Evolutionary conservation across 441 rosid species (phyloP).

Genomic region (Monsonia emarginata): DNA sequence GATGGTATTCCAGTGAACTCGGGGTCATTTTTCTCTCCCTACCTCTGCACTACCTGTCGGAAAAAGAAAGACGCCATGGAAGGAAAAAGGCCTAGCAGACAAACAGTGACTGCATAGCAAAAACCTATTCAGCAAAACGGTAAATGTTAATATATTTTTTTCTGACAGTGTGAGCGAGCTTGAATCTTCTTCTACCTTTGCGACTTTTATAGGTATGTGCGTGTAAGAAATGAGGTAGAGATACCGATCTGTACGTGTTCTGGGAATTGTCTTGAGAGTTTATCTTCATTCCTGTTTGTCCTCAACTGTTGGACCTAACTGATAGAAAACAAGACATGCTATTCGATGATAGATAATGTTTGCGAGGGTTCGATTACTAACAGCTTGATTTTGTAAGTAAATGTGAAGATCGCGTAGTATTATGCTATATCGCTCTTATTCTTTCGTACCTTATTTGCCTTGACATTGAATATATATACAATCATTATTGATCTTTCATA

Average conservation of each 20-base stretch:
- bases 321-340: constrained; percentile 22
- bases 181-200: constrained; percentile 22
- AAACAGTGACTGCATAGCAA: constrained; percentile 40
- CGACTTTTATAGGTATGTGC: constrained; percentile 29
- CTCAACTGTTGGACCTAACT: constrained; percentile 36
- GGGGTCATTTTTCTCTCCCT: constrained; percentile 51
- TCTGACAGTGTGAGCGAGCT: constrained; percentile 42
- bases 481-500: too few relatives aligned
- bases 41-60: constrained; percentile 65
- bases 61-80: constrained; percentile 98
- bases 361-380: constrained; percentile 44
- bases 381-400: constrained; percentile 46
- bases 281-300: constrained; percentile 29
- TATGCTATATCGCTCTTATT: constrained; percentile 16
- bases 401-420: constrained; percentile 23
- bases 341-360: constrained; percentile 30
- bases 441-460: too few relatives aligned
- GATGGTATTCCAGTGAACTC: constrained; percentile 47
- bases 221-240: constrained; percentile 40
- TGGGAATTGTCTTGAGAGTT: constrained; percentile 20
- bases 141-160: constrained; percentile 39
- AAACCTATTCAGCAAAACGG: constrained; percentile 27
- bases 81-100: constrained; percentile 67
- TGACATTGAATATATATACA: too few relatives aligned
- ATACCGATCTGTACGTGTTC: constrained; percentile 29